A percentile compares a stretch with the other conserved stretches of the same genome.
Conservation (phyloP, 2,329 filamentous ascomycete species). For the Fusarium gaditjirri region DNA sequence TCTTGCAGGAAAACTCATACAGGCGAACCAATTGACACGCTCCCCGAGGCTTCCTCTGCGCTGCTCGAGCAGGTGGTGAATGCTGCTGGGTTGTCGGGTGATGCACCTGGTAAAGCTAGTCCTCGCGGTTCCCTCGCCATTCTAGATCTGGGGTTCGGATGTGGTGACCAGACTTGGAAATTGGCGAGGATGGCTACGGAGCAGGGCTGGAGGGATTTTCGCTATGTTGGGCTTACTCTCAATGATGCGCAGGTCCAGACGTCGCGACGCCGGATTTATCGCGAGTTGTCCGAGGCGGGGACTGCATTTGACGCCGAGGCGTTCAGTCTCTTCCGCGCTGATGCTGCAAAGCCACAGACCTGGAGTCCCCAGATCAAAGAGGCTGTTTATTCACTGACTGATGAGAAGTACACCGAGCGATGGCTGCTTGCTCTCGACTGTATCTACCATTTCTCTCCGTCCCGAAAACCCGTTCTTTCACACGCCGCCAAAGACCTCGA, state of each 20-base stretch:
- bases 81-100: constrained; percentile 53
- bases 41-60: constrained; percentile 59
- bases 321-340: constrained; percentile 57
- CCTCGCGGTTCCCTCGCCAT: constrained; percentile 47
- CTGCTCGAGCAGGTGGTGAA: constrained; percentile 60
- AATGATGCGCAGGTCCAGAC: constrained; percentile 56
- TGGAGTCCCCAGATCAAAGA: constrained; percentile 50
- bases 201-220: constrained; percentile 44
- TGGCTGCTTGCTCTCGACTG: constrained; percentile 68
- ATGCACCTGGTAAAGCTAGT: neutral
- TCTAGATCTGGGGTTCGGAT: constrained; percentile 68
- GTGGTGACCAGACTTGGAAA: constrained; percentile 66
- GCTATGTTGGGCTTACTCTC: constrained; percentile 65
- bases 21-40: constrained; percentile 48
- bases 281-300: constrained; percentile 31
- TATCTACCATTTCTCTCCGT: constrained; percentile 67
- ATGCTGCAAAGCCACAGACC: constrained; percentile 58
- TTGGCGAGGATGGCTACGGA: constrained; percentile 48
- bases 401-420: constrained; percentile 45
- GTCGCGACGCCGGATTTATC: constrained; percentile 47
- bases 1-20: constrained; percentile 45
- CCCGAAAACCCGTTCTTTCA: constrained; percentile 57
- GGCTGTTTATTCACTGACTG: constrained; percentile 44
- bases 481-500: constrained; percentile 54
- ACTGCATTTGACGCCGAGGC: constrained; percentile 14